Conservation (phyloP, 2,329 filamentous ascomycete species). For the Cladorrhinum sp. region DNA sequence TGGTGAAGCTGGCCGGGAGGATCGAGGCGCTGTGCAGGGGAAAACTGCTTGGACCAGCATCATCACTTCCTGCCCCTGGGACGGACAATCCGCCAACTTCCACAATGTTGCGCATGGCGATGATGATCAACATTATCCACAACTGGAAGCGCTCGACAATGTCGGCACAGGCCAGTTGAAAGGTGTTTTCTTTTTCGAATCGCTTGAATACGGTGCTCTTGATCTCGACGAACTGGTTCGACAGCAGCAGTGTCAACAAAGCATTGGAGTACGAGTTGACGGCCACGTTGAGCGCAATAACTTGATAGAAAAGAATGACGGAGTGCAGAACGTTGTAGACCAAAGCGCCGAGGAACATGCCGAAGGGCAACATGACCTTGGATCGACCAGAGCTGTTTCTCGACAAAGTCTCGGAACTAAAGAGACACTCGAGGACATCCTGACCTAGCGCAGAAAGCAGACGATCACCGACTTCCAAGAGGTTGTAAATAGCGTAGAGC, state of each 20-base stretch:
- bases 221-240: constrained; percentile 98
- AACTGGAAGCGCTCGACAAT: constrained; percentile 96
- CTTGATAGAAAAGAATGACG: constrained; percentile 89
- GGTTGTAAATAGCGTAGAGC: constrained; percentile 97
- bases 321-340: constrained; percentile 86
- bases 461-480: constrained; percentile 88
- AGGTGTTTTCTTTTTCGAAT: constrained; percentile 96
- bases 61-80: constrained; percentile 50
- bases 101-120: constrained; percentile 92
- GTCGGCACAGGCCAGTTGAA: constrained; percentile 94
- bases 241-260: constrained; percentile 83
- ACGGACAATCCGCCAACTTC: constrained; percentile 84
- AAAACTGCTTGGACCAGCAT: constrained; percentile 50
- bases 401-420: constrained; percentile 88
- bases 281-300: constrained; percentile 95
- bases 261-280: constrained; percentile 99
- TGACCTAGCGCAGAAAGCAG: constrained; percentile 89
- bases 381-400: constrained; percentile 84
- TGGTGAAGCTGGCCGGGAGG: constrained; percentile 84
- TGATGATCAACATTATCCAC: constrained; percentile 96
- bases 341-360: constrained; percentile 85
- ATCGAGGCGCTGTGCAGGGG: constrained; percentile 69
- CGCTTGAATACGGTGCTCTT: constrained; percentile 98
- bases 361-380: constrained; percentile 83
- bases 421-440: constrained; percentile 92